These are phyloP conservation scores for Talinum fruticosum DNA, from an alignment of 148 eudicot genomes.

Conservation along the genomic window DNA sequence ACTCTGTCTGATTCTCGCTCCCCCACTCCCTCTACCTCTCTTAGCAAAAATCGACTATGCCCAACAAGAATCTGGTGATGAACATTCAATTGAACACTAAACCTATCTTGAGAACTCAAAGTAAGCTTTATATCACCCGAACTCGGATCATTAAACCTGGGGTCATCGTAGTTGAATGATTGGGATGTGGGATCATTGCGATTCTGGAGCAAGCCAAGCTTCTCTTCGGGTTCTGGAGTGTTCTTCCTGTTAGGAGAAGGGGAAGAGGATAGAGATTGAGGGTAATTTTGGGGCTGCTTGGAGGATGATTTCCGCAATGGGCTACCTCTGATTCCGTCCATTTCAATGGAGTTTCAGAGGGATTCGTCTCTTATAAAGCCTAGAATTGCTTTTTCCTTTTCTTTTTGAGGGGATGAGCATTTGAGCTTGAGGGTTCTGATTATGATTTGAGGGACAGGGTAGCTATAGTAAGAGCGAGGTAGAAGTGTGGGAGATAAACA, in stretches of 20 bases:
- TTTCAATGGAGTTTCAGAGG: neutral
- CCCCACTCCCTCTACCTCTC: too few species aligned
- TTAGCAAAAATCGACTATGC: too few species aligned
- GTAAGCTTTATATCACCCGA: too few species aligned
- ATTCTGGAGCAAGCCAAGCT: slow-evolving; percentile 33
- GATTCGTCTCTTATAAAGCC: neutral
- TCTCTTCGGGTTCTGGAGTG: slow-evolving; percentile 34
- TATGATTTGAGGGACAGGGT: neutral
- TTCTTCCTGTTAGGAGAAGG: slow-evolving; percentile 7
- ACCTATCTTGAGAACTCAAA: too few species aligned
- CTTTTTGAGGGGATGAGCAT: neutral
- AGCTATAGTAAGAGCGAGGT: too few species aligned
- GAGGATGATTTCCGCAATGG: slow-evolving; percentile 9
- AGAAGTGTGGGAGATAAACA: neutral
- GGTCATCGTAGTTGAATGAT: slow-evolving; percentile 25
- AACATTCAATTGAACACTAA: too few species aligned
- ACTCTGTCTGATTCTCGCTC: too few species aligned
- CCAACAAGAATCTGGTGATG: too few species aligned
- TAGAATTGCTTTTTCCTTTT: neutral
- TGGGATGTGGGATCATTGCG: slow-evolving; percentile 25
- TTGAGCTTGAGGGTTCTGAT: too few species aligned
- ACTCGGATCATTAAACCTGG: too few species aligned
- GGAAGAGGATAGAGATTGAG: neutral
- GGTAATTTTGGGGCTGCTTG: neutral
- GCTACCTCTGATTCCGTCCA: slow-evolving; percentile 27